phyloP scores from a whole-genome alignment of 495 filamentous ascomycete species.

The Aspergillus saccharolyticus region DNA sequence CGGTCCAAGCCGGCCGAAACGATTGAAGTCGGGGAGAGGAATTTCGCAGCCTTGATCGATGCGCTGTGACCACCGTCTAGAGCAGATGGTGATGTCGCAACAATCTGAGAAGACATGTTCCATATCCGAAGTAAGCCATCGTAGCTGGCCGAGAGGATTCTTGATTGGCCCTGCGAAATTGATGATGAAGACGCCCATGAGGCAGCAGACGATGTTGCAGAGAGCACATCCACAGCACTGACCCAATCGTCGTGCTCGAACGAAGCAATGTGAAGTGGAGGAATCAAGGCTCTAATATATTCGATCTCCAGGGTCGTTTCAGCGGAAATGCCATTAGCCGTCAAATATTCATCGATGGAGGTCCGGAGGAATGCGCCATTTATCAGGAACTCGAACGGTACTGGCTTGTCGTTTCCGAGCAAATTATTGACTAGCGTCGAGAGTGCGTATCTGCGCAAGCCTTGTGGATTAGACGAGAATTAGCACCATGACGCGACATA shows the following conservation, averaged over 20 bases:
- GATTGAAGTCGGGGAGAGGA: conserved; percentile 68
- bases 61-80: conserved; percentile 66
- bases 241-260: conserved; percentile 98
- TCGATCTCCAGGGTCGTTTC: conserved; percentile 84
- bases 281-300: conserved; percentile 87
- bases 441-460: conserved; percentile 81
- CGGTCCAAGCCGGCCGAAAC: conserved; percentile 79
- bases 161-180: conserved; percentile 48
- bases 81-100: conserved; percentile 62
- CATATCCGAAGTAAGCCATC: conserved; percentile 85
- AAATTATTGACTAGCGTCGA: conserved; percentile 93
- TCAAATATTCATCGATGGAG: conserved; percentile 84
- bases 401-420: conserved; percentile 66
- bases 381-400: conserved; percentile 94
- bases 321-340: conserved; percentile 74
- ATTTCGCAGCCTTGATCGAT: conserved; percentile 74
- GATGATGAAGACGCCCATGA: conserved; percentile 47
- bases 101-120: conserved; percentile 74
- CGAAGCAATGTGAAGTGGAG: conserved; percentile 75
- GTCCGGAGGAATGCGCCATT: conserved; percentile 86
- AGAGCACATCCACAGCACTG: conserved; percentile 81
- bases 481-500: conserved; percentile 6
- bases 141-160: conserved; percentile 84
- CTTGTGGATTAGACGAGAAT: conserved; percentile 35
- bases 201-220: conserved; percentile 56